Conservation (phyloP, 805 yeast genomes). For the Metschnikowia amazonensis region DNA sequence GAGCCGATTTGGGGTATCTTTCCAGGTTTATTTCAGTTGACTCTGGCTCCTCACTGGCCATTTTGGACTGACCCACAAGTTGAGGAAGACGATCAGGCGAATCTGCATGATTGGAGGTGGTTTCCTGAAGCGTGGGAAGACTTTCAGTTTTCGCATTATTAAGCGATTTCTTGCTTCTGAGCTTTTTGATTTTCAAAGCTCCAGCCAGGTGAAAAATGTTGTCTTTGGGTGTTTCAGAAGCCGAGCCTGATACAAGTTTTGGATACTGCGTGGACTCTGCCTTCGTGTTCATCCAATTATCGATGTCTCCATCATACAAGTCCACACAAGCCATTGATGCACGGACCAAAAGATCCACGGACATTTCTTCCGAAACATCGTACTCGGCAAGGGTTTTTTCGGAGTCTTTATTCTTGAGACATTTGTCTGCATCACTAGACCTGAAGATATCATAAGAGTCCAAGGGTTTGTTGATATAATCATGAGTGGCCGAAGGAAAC, state of each 20-base stretch:
- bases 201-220: neutral
- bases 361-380: constrained; percentile 5
- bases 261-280: neutral
- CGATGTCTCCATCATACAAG: constrained; percentile 11
- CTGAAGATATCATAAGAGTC: neutral
- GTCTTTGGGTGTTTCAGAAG: neutral
- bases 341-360: constrained; percentile 10
- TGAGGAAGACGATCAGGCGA: neutral
- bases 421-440: neutral
- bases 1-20: too few species aligned
- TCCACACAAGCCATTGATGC: constrained; percentile 11
- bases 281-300: constrained; percentile 15
- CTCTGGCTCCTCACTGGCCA: neutral
- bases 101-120: neutral
- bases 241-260: neutral
- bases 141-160: neutral
- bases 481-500: neutral
- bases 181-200: constrained; percentile 5
- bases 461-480: neutral
- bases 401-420: constrained; percentile 3
- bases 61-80: neutral
- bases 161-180: constrained; percentile 2
- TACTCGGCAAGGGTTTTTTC: constrained; percentile 3
- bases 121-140: constrained; percentile 5
- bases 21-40: neutral